A percentile compares a stretch with the other conserved stretches of the same genome.
phyloP scores from a whole-genome alignment of 2,329 filamentous ascomycete genomes.

The Curvularia spicifera region DNA sequence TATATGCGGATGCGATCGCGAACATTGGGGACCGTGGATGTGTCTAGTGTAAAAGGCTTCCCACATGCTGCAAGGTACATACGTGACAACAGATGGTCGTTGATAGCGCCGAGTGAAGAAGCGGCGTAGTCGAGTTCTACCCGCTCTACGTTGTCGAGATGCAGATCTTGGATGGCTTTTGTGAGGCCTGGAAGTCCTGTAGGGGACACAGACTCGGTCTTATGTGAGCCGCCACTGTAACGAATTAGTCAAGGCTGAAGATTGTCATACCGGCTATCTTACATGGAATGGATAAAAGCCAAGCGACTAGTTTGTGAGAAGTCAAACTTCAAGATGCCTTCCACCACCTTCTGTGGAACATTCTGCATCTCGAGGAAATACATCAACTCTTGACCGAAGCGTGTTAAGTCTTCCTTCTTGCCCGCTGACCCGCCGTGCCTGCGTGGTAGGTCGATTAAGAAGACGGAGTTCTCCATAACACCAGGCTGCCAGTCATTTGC shows the following conservation, averaged over 20 bases:
- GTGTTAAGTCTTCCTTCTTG: conserved; percentile 49
- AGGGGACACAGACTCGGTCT: conserved; percentile 48
- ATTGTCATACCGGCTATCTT: conserved; percentile 43
- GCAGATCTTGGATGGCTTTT: conserved; percentile 60
- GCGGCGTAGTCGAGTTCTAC: conserved; percentile 77
- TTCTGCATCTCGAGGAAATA: conserved; percentile 73
- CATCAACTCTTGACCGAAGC: conserved; percentile 73
- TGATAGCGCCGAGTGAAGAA: conserved; percentile 82
- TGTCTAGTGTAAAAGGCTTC: conserved; percentile 14
- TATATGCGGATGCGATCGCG: conserved; percentile 38
- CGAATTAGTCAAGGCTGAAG: conserved; percentile 10
- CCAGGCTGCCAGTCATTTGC: conserved; percentile 58
- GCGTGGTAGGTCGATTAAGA: conserved; percentile 88
- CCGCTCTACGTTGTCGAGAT: conserved; percentile 47
- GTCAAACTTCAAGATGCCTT: conserved; percentile 78
- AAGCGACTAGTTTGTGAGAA: conserved; percentile 74
- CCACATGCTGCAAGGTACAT: conserved; percentile 65
- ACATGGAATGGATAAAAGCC: conserved; percentile 87
- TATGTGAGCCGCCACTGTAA: conserved; percentile 43
- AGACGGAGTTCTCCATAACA: conserved; percentile 64
- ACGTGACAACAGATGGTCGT: conserved; percentile 67
- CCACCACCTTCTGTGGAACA: conserved; percentile 67
- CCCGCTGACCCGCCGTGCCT: conserved; percentile 43
- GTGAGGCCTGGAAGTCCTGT: conserved; percentile 80
- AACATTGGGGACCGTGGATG: conserved; percentile 10